Evolutionary conservation across 208 protist genomes (phyloP).

Genomic region (Naegleria gruberi): DNA sequence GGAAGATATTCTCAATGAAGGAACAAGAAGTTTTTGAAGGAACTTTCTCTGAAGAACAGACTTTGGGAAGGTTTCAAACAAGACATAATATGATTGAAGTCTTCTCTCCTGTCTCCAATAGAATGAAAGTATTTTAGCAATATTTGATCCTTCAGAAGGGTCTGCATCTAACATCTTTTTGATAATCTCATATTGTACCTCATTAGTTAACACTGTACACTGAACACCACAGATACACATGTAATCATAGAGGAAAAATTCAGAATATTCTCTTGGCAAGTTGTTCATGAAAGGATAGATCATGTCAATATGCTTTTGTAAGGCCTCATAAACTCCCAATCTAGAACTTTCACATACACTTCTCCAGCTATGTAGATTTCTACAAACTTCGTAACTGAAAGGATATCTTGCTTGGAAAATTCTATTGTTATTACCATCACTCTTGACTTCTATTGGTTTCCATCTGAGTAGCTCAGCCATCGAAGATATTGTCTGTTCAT

Average conservation of each 20-base stretch:
- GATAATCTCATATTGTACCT: neutral
- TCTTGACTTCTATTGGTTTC: neutral
- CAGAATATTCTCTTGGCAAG: neutral
- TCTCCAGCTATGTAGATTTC: neutral
- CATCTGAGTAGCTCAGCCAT: neutral
- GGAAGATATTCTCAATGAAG: neutral
- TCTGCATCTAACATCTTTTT: neutral
- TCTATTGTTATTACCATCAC: neutral
- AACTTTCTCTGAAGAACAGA: neutral
- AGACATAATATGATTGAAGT: neutral
- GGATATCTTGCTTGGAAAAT: neutral
- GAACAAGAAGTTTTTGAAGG: neutral
- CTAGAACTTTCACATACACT: neutral
- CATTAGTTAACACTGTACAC: neutral
- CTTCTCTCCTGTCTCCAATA: conserved; percentile 10
- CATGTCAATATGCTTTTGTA: neutral
- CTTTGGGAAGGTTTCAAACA: neutral
- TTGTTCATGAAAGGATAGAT: neutral
- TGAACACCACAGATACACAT: neutral
- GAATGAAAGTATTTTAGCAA: neutral
- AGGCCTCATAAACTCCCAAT: neutral
- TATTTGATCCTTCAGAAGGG: neutral
- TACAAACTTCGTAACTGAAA: neutral
- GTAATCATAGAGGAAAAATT: neutral
- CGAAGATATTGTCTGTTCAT: neutral